phyloP scores from a whole-genome alignment of 345 rosid species.

The Boechera divaricarpa region DNA sequence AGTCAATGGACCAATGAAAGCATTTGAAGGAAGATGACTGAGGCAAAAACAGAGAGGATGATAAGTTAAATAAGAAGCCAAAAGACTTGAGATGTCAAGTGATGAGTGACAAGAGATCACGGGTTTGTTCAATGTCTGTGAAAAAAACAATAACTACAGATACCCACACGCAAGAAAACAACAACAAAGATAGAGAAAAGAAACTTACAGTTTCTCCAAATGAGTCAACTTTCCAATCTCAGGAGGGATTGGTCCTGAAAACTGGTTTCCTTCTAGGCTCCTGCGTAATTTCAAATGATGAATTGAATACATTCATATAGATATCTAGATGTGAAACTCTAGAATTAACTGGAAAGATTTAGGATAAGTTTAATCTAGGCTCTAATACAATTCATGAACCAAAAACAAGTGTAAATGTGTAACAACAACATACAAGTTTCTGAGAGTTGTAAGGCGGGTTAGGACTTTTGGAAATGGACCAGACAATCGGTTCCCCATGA shows the following conservation, averaged over 20 bases:
- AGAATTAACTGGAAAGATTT: not conserved
- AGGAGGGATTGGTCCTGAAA: conserved; percentile 76
- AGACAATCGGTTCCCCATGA: conserved; percentile 87
- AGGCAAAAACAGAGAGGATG: conserved; percentile 31
- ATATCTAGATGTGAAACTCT: not conserved
- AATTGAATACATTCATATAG: conserved; percentile 1
- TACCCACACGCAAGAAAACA: not conserved
- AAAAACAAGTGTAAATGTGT: conserved; percentile 19
- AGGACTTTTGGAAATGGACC: conserved; percentile 83
- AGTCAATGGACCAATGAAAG: conserved; percentile 72
- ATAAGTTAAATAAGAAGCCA: conserved; percentile 18
- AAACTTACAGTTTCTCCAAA: conserved; percentile 70
- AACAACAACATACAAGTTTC: conserved; percentile 65
- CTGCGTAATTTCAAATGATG: conserved; percentile 47
- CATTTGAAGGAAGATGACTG: conserved; percentile 73
- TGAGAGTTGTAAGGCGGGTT: conserved; percentile 64
- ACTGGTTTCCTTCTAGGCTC: conserved; percentile 83
- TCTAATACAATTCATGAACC: not conserved
- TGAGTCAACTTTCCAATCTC: conserved; percentile 63
- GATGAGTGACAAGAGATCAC: not conserved
- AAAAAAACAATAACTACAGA: not conserved
- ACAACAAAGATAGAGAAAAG: conserved; percentile 8
- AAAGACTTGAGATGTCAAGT: not conserved
- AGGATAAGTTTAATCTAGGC: not conserved
- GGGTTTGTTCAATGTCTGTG: not conserved